phyloP scores from a whole-genome alignment of 73 alveolate species.

The Tetrahymena thermophila region DNA sequence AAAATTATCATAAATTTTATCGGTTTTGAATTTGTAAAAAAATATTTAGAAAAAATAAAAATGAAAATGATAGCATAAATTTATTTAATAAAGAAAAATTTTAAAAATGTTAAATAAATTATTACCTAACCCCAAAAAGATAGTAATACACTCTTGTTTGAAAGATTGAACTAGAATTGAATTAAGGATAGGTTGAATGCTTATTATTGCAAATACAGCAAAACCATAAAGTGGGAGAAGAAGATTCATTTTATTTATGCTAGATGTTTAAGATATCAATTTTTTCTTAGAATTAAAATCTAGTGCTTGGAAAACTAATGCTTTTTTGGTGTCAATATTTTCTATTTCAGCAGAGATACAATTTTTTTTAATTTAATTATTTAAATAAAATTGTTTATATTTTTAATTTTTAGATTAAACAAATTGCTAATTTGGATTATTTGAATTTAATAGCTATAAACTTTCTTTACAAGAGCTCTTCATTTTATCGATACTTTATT shows the following conservation, averaged over 20 bases:
- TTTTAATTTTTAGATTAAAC: neutral
- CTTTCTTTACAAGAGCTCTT: neutral
- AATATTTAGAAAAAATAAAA: too few relatives aligned
- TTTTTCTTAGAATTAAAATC: neutral
- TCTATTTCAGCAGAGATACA: neutral
- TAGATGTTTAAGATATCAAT: neutral
- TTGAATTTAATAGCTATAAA: neutral
- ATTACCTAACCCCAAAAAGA: neutral
- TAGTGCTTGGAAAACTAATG: neutral
- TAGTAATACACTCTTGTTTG: neutral
- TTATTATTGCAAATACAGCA: neutral
- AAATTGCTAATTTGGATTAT: neutral
- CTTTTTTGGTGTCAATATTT: neutral
- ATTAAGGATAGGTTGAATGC: neutral
- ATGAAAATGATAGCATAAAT: too few relatives aligned
- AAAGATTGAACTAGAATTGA: neutral
- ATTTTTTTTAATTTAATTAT: neutral
- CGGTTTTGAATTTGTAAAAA: too few relatives aligned
- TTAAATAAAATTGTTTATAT: neutral
- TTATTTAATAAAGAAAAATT: too few relatives aligned
- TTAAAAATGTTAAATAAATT: neutral
- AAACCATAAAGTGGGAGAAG: neutral
- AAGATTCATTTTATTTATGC: neutral
- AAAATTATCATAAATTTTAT: too few relatives aligned
- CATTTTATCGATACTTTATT: neutral